Percentiles rank a stretch among this genome's conserved stretches.
Conservation (phyloP, 257 asterid species). For the Solanum chmielewskii region DNA sequence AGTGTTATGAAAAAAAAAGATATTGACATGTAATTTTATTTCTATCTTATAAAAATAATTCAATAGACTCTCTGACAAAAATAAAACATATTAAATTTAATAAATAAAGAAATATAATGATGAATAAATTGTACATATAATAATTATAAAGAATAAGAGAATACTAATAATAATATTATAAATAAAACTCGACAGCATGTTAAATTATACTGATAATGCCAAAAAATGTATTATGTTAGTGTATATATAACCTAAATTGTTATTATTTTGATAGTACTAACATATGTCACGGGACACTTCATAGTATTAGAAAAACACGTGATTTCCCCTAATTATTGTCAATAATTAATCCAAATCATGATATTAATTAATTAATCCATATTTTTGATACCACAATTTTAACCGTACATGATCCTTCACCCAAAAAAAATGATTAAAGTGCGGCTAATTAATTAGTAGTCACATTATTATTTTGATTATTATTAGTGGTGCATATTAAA, state of each 20-base stretch:
- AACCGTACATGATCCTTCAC: conserved; percentile 6
- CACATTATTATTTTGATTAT: not conserved
- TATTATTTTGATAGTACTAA: not conserved
- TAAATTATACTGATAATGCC: not conserved
- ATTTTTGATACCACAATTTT: not conserved
- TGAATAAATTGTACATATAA: not conserved
- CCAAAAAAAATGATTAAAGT: not conserved
- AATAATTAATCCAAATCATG: not conserved
- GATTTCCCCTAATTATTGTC: conserved; percentile 28
- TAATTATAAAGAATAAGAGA: not conserved
- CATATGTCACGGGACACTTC: conserved; percentile 15
- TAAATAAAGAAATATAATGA: not conserved
- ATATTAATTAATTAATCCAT: not conserved
- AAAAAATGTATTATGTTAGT: not conserved
- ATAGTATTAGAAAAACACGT: conserved; percentile 15
- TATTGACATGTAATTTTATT: not conserved
- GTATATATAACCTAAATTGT: not conserved
- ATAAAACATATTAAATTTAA: not conserved
- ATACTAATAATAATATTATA: not conserved
- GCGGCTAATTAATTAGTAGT: not conserved
- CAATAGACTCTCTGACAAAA: fast-evolving
- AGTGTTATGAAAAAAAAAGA: not conserved
- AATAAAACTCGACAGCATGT: not conserved
- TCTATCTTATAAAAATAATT: not conserved
- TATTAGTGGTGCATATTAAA: not conserved